A percentile compares a stretch with the other conserved stretches of the same genome.
These are phyloP conservation scores for Gaeumannomyces tritici DNA, from an alignment of 2,329 filamentous ascomycete genomes.

Conservation along the genomic window DNA sequence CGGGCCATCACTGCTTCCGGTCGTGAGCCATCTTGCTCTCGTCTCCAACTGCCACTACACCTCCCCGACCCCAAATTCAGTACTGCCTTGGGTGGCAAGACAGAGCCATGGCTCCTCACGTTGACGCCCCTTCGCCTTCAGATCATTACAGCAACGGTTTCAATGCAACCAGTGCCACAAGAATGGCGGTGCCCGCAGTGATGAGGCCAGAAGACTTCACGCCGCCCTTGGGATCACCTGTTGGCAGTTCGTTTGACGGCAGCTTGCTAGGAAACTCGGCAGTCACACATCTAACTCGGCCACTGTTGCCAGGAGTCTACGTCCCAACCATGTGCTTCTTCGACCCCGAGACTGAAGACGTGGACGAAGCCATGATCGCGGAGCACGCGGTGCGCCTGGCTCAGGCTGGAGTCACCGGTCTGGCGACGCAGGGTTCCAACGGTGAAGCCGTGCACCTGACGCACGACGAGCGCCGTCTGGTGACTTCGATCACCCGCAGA, in stretches of 20 bases:
- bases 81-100: background rate
- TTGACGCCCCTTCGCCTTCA: slow-evolving; percentile 34
- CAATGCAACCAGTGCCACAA: slow-evolving; percentile 20
- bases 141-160: slow-evolving; percentile 33
- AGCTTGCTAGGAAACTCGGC: slow-evolving; percentile 19
- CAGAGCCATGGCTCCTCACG: slow-evolving; percentile 33
- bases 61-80: background rate
- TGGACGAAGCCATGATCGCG: slow-evolving; percentile 53
- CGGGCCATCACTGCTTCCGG: too few species aligned
- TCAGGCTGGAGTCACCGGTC: slow-evolving; percentile 60
- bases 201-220: slow-evolving; percentile 18
- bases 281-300: slow-evolving; percentile 22
- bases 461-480: slow-evolving; percentile 56
- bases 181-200: slow-evolving; percentile 19
- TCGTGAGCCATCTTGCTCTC: background rate
- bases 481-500: slow-evolving; percentile 60
- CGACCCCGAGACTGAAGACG: slow-evolving; percentile 51
- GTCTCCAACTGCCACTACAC: background rate
- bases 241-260: slow-evolving; percentile 33
- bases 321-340: slow-evolving; percentile 71
- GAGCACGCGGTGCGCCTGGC: slow-evolving; percentile 61
- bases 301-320: slow-evolving; percentile 48
- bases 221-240: slow-evolving; percentile 20
- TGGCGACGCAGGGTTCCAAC: slow-evolving; percentile 73
- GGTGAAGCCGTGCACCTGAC: slow-evolving; percentile 74